Evolutionary conservation across 1,284 basidiomycete genomes (phyloP).

Genomic region (Melampsora americana): DNA sequence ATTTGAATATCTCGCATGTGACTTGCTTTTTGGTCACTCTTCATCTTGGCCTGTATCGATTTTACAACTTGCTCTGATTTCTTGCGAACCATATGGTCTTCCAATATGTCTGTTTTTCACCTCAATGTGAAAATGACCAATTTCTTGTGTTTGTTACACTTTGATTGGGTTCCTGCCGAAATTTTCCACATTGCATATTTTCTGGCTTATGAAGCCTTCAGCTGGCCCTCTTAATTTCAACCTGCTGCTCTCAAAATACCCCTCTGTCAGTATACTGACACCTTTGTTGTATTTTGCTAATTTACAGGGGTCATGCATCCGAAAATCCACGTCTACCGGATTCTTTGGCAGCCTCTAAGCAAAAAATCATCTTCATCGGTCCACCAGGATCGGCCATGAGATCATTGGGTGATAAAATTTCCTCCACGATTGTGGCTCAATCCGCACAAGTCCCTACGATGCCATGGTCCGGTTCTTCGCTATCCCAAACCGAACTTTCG

Average conservation of each 20-base stretch:
- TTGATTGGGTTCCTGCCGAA: too few species aligned
- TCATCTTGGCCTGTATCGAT: too few species aligned
- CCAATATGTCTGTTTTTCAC: background rate
- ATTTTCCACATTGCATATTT: too few species aligned
- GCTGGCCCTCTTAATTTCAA: background rate
- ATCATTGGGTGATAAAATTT: conserved; percentile 98
- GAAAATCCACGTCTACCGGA: conserved; percentile 99
- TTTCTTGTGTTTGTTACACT: too few species aligned
- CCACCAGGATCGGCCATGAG: conserved; percentile 99
- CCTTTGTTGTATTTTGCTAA: background rate
- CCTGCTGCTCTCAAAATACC: background rate
- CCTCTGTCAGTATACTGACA: background rate
- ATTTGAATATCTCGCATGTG: too few species aligned
- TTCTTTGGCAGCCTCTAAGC: conserved; percentile 79
- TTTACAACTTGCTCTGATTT: too few species aligned
- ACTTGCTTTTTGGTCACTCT: too few species aligned
- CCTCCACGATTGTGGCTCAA: conserved; percentile 98
- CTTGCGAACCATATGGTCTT: background rate
- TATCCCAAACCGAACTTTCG: conserved; percentile 81
- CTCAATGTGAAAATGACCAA: too few species aligned
- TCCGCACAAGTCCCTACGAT: conserved; percentile 96
- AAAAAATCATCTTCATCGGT: conserved; percentile 98
- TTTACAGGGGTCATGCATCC: conserved; percentile 79
- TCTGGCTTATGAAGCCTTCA: too few species aligned
- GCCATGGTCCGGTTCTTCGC: conserved; percentile 97